Evolutionary conservation across 805 yeast species (phyloP).

Genomic region (Sugiyamaella qingdaonensis): DNA sequence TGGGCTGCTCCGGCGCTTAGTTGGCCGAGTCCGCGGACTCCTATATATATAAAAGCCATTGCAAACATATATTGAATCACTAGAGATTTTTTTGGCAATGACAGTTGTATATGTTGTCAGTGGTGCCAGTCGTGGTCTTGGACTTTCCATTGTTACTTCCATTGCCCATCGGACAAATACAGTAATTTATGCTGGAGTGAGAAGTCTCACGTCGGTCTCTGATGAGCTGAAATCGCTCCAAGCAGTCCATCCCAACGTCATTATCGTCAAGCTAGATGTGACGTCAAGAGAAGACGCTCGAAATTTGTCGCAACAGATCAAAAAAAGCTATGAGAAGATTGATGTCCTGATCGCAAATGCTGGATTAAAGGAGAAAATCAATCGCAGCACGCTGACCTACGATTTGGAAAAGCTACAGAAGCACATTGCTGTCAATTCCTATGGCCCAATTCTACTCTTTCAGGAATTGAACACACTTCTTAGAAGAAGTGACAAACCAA

Average conservation of each 20-base stretch:
- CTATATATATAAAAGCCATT: not conserved
- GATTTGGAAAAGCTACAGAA: not conserved
- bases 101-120: not conserved
- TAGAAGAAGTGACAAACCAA: not conserved
- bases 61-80: not conserved
- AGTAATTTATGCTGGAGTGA: not conserved
- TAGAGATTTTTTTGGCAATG: not conserved
- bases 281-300: not conserved
- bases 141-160: not conserved
- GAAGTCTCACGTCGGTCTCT: not conserved
- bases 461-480: not conserved
- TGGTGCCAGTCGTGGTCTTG: conserved; percentile 1
- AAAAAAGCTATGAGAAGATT: not conserved
- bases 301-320: not conserved
- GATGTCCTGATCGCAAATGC: not conserved
- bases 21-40: no score
- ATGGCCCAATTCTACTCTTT: not conserved
- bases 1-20: no score
- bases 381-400: not conserved
- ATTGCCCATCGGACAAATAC: not conserved
- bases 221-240: not conserved
- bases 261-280: not conserved
- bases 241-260: not conserved
- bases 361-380: not conserved
- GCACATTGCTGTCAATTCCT: not conserved